Conservation (phyloP, 2,329 filamentous ascomycete genomes). For the Penicillium concentricum region DNA sequence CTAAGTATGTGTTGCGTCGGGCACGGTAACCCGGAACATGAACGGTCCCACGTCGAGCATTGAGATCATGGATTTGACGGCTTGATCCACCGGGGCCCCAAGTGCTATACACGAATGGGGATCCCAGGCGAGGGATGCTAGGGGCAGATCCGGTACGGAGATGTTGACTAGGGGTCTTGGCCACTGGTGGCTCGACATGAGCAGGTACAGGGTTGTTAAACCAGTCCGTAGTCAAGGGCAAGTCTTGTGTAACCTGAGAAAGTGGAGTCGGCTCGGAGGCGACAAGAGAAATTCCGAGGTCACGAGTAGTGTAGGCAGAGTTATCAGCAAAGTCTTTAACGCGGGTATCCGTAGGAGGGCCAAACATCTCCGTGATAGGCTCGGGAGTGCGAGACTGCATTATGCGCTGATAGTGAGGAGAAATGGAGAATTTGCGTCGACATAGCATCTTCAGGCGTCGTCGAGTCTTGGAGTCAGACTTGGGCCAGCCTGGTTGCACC, state of each 20-base stretch:
- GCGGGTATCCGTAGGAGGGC: conserved; percentile 28
- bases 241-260: conserved; percentile 33
- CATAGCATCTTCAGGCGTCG: conserved; percentile 59
- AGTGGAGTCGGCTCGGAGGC: conserved; percentile 41
- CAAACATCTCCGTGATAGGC: conserved; percentile 49
- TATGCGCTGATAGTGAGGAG: conserved; percentile 64
- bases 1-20: conserved; percentile 56
- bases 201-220: conserved; percentile 36
- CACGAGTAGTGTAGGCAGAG: conserved; percentile 43
- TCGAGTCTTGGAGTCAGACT: conserved; percentile 58
- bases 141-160: conserved; percentile 17
- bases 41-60: conserved; percentile 44
- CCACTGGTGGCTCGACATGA: conserved; percentile 1
- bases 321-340: conserved; percentile 22
- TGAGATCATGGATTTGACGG: conserved; percentile 31
- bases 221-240: conserved; percentile 31
- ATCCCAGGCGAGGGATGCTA: conserved; percentile 44
- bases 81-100: conserved; percentile 47
- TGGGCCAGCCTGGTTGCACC: conserved; percentile 52
- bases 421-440: conserved; percentile 60
- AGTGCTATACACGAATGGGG: conserved; percentile 51
- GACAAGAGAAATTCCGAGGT: conserved; percentile 46
- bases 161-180: conserved; percentile 10
- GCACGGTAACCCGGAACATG: conserved; percentile 45
- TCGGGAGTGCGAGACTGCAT: conserved; percentile 61